Evolutionary conservation across 306 rosid species (phyloP), one percentile per base, ranked within the genome.

Genomic region (Sesbania bispinosa): DNA sequence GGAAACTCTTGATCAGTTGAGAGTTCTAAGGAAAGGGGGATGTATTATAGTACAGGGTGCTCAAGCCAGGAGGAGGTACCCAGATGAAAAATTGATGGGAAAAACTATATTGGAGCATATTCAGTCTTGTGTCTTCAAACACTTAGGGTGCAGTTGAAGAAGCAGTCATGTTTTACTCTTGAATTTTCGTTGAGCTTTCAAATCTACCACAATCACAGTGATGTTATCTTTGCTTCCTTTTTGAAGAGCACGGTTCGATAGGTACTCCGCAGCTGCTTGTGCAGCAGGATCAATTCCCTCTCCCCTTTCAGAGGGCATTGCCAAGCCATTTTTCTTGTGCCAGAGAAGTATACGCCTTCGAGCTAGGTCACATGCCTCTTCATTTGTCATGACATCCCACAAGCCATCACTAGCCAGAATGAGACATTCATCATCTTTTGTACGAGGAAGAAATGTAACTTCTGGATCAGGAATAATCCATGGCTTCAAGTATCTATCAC

Each of bases 391-490:
- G 21, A 92, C 96, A 51, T 92, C 97, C 97, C 97, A 92, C 46
- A 92, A 70, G 53, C 97, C 97, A 79, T 92, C 97, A 74, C 96
- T 92, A 14, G 97, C 97, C 67, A 92, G 81, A 75, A 92, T 81
- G 65, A 92, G 93, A 73, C 97, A 92, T 29, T 92, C 93, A 0
- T 92, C 97, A 0, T 89, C 91, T 79, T 83, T 88, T 1, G 89
- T 74, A 14, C 97, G 88, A 11, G 96, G 91, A 79, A 92, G 43
- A 72, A 88, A 84, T 51, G 24, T 84, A 64, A 89, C 87, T 80
- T 92, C 97, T n/a, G 96, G 97, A n/a, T 92, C 97, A 0, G 96
- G 97, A 74, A 92, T 87, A 62, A 89, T 92, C 96, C 91, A 92
- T 6, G 97, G 97, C 78, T 92, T 92, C 84, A 92, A 75, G 83